Evolutionary conservation across 2,329 filamentous ascomycete species (phyloP), one percentile per base, ranked within the genome.

Genomic region (Arthrobotrys conoides): DNA sequence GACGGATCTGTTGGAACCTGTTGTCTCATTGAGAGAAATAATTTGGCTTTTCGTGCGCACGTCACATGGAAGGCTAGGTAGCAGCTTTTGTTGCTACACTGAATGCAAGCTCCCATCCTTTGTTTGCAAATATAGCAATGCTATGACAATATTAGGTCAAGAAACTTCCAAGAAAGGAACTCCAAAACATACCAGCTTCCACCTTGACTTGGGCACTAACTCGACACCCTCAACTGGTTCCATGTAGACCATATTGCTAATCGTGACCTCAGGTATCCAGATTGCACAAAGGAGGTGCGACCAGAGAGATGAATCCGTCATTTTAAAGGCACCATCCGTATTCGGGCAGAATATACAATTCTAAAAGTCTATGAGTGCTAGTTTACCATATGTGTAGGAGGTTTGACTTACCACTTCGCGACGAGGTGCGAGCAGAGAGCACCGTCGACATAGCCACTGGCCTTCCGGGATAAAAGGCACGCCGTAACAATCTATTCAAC

Each of bases 331-430:
- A 14, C 96, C 96, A 82, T 98, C 96, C 0, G 93, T 96, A 83
- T 98, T 98, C 0, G 96, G 96, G 83, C 96, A 99, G 86, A 99
- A 99, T 80, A 99, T 97, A 86, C 96, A 99, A 12, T 93, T 96
- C 90, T 91, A 55, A 22, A 30, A n/a, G n/a, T 41, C 22, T 18
- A 65, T 55, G 22, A 66, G 55, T 18, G 24, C 24, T 30, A 70
- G 24, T n/a, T 27, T 22, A 27, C n/a, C 16, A 76, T 5, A 66
- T 6, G 22, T 5, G 4, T 22, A 30, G 5, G 57, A 5, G 33
- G 6, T 4, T 14, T n/a, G 24, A 86, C 89, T 87, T 85, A 92
- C 91, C 81, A 94, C 94, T 82, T 95, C 91, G 59, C 94, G 94
- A 81, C 94, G 91, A 57, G 96, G 96, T 83, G 97, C 95, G 79